Percentiles rank a stretch among this genome's conserved stretches.
These are phyloP conservation scores for Leccinum barrowsii DNA, from an alignment of 768 basidiomycete species.

Conservation along the genomic window DNA sequence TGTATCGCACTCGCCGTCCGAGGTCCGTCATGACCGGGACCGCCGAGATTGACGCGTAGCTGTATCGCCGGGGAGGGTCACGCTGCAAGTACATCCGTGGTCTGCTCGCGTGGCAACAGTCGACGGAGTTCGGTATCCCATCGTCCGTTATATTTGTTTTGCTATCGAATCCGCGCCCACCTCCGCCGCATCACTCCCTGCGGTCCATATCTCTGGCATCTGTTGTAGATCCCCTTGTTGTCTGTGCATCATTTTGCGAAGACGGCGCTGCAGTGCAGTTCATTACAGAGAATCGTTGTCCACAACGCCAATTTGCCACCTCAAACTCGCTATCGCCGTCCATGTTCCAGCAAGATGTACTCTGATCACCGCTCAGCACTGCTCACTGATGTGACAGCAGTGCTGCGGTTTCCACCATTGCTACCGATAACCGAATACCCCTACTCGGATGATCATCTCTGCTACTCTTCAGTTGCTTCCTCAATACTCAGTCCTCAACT, in stretches of 20 bases:
- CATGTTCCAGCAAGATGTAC: background rate
- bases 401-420: background rate
- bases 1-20: slow-evolving; percentile 62
- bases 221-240: slow-evolving; percentile 19
- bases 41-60: slow-evolving; percentile 18
- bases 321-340: slow-evolving; percentile 2
- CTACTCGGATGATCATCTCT: slow-evolving; percentile 7
- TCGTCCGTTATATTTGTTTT: slow-evolving; percentile 20
- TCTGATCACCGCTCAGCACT: background rate
- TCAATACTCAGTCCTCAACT: slow-evolving; percentile 1
- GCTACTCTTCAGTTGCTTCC: background rate
- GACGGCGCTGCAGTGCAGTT: slow-evolving; percentile 6
- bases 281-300: slow-evolving; percentile 12
- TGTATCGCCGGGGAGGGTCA: slow-evolving; percentile 19
- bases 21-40: slow-evolving; percentile 32
- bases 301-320: slow-evolving; percentile 7
- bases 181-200: slow-evolving; percentile 9
- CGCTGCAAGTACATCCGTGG: slow-evolving; percentile 20
- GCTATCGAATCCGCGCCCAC: slow-evolving; percentile 13
- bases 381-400: background rate
- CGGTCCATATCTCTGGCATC: slow-evolving; percentile 15
- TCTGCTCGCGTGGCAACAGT: slow-evolving; percentile 15
- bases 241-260: slow-evolving; percentile 26
- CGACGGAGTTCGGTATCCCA: slow-evolving; percentile 14
- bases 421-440: background rate